Conservation (phyloP, 2,329 filamentous ascomycete species). For the Aureobasidium pullulans region DNA sequence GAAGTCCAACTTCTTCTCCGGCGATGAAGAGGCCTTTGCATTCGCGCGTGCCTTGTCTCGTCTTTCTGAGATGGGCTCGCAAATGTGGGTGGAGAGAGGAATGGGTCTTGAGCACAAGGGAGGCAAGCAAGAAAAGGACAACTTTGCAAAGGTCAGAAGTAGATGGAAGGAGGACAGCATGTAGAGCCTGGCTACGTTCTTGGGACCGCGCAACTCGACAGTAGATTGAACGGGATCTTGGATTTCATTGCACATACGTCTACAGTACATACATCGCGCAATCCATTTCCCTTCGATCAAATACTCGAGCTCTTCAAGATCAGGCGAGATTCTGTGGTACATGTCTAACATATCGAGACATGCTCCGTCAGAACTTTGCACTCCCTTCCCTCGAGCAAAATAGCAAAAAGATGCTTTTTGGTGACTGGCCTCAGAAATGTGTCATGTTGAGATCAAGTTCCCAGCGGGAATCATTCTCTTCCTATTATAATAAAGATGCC, state of each 20-base stretch:
- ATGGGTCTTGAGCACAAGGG: constrained; percentile 56
- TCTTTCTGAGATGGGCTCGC: constrained; percentile 85
- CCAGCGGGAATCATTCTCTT: constrained; percentile 16
- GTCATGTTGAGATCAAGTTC: constrained; percentile 17
- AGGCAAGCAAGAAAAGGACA: constrained; percentile 58
- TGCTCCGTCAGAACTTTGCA: background rate
- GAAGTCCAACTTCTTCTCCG: constrained; percentile 77
- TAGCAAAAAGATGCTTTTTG: background rate
- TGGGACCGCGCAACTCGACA: background rate
- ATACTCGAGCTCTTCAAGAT: background rate
- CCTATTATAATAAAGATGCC: constrained; percentile 16
- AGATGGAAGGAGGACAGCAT: constrained; percentile 62
- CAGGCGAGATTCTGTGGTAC: background rate
- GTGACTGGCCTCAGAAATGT: constrained; percentile 16
- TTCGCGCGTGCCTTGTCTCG: constrained; percentile 84
- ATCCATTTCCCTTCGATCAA: background rate
- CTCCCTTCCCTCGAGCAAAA: background rate
- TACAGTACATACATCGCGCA: background rate
- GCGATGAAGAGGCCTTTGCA: constrained; percentile 93
- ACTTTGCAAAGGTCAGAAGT: constrained; percentile 58
- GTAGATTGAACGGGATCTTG: background rate
- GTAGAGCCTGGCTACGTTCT: constrained; percentile 29
- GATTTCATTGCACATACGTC: background rate
- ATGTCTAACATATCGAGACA: background rate
- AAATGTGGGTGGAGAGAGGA: constrained; percentile 86